Evolutionary conservation across 73 alveolate species (phyloP).

Genomic region (Paramecium pentaurelia): DNA sequence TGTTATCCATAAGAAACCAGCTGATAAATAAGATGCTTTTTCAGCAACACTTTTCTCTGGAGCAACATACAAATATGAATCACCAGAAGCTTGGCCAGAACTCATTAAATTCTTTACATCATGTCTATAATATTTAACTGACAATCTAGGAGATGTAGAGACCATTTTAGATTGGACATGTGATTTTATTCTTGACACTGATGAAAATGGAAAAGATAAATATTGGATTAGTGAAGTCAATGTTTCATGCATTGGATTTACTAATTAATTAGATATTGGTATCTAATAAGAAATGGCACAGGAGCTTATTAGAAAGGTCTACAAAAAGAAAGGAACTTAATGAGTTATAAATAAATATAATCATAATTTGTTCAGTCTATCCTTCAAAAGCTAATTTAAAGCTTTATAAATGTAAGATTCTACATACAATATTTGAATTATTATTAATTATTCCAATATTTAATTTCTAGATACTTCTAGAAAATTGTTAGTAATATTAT

Average conservation of each 20-base stretch:
- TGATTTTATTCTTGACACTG: not conserved
- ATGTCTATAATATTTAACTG: not conserved
- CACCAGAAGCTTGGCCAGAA: slow-evolving; percentile 14
- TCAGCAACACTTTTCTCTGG: slow-evolving; percentile 32
- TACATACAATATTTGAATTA: not conserved
- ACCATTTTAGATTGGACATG: not conserved
- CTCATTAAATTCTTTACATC: not conserved
- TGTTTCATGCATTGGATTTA: slow-evolving; percentile 35
- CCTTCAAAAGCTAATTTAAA: not conserved
- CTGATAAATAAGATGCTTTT: slow-evolving; percentile 27
- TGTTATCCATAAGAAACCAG: slow-evolving; percentile 41
- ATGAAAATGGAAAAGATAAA: slow-evolving; percentile 15
- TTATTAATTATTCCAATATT: not conserved
- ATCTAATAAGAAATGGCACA: not conserved
- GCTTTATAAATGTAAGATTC: not conserved
- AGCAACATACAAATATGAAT: not conserved
- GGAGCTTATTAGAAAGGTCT: not conserved
- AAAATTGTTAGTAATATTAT: not conserved
- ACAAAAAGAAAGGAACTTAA: not conserved
- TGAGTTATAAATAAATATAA: not conserved
- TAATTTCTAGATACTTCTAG: not conserved
- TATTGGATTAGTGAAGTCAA: slow-evolving; percentile 25
- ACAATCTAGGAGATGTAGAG: not conserved
- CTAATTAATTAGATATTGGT: not conserved
- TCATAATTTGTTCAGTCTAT: not conserved